A percentile compares a stretch with the other conserved stretches of the same genome.
Evolutionary conservation across 2,329 filamentous ascomycete species (phyloP).

Genomic region (Exophiala calicioides): DNA sequence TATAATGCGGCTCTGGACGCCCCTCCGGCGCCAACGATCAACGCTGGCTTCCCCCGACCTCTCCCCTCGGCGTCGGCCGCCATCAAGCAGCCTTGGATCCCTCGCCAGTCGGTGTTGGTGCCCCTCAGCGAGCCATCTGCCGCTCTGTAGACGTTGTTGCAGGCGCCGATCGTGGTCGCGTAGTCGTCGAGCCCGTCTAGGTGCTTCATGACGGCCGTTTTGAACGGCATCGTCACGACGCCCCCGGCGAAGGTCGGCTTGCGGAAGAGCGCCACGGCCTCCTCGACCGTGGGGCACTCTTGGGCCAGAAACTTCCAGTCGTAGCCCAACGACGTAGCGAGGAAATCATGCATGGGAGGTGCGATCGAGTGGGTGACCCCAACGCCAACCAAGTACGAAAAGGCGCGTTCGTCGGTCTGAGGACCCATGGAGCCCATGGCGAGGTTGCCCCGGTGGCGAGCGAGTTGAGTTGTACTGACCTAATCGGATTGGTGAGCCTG

Average conservation of each 20-base stretch:
- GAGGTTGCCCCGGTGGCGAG: neutral
- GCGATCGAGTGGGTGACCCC: conserved; percentile 46
- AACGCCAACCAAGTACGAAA: conserved; percentile 42
- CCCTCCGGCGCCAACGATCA: conserved; percentile 47
- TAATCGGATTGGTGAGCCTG: neutral
- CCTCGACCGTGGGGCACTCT: conserved; percentile 37
- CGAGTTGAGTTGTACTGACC: neutral
- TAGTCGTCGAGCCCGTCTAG: conserved; percentile 43
- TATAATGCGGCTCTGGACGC: conserved; percentile 46
- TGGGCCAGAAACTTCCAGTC: conserved; percentile 41
- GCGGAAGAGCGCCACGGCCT: conserved; percentile 35
- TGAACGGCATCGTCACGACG: conserved; percentile 49
- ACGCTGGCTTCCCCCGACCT: conserved; percentile 31
- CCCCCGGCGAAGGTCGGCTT: conserved; percentile 36
- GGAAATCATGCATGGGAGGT: conserved; percentile 44
- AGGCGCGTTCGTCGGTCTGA: conserved; percentile 7
- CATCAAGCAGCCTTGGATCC: conserved; percentile 42
- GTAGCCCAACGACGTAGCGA: conserved; percentile 38
- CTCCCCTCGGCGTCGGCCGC: conserved; percentile 13
- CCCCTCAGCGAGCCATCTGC: conserved; percentile 36
- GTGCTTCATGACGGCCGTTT: conserved; percentile 34
- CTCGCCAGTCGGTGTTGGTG: conserved; percentile 49
- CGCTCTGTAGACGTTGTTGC: conserved; percentile 26
- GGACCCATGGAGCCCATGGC: neutral
- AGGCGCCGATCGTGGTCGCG: conserved; percentile 40